A percentile compares a stretch with the other conserved stretches of the same genome.
Evolutionary conservation across 148 eudicot species (phyloP).

Genomic region (Diospyros lotus): DNA sequence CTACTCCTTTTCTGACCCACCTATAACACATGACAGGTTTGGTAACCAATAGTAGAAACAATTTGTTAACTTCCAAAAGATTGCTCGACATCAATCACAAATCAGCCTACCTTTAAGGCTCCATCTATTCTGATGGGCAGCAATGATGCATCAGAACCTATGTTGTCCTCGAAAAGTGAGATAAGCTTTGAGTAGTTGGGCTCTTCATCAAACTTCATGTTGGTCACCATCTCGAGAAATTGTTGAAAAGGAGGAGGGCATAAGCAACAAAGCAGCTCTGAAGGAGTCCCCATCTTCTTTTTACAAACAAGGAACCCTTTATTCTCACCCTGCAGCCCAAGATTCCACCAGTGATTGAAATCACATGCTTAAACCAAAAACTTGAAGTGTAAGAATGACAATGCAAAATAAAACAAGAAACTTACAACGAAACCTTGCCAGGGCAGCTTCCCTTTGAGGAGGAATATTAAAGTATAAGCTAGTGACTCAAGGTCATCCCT

Average conservation of each 20-base stretch:
- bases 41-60: background rate
- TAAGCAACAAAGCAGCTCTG: slow-evolving; percentile 37
- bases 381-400: background rate
- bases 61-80: background rate
- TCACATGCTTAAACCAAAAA: background rate
- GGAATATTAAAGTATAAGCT: slow-evolving; percentile 47
- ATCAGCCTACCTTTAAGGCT: slow-evolving; percentile 33
- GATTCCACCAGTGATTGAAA: slow-evolving; percentile 1
- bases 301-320: slow-evolving; percentile 50
- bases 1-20: slow-evolving; percentile 54
- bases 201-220: slow-evolving; percentile 50
- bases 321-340: slow-evolving; percentile 41
- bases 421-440: slow-evolving; percentile 50
- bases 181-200: slow-evolving; percentile 47
- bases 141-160: slow-evolving; percentile 29
- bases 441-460: slow-evolving; percentile 46
- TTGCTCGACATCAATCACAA: background rate
- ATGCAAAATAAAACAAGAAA: background rate
- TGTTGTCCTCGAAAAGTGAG: slow-evolving; percentile 37
- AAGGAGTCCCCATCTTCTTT: slow-evolving; percentile 49
- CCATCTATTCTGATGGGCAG: slow-evolving; percentile 46
- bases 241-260: slow-evolving; percentile 42
- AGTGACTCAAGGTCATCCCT: slow-evolving; percentile 57
- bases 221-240: slow-evolving; percentile 40
- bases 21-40: slow-evolving; percentile 15